Evolutionary conservation across 2,329 filamentous ascomycete species (phyloP).

Genomic region (Ceratocystis smalleyi): DNA sequence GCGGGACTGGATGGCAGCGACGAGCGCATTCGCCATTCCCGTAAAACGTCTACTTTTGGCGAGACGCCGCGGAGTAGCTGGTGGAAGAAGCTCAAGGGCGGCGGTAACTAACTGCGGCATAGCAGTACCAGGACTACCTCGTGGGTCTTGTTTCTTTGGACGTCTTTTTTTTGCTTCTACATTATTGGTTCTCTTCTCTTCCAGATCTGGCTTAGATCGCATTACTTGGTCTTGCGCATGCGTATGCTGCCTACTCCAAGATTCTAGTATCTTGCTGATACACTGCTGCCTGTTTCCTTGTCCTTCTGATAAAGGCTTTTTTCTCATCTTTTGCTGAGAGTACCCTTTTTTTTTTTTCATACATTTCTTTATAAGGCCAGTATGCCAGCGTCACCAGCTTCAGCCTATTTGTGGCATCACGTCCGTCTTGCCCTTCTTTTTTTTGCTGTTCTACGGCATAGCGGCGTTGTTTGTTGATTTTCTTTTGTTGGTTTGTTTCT

Average conservation of each 20-base stretch:
- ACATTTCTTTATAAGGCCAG: background rate
- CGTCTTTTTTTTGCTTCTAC: background rate
- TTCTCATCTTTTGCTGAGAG: background rate
- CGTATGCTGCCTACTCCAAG: too few species aligned
- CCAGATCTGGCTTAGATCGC: background rate
- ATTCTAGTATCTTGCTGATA: too few species aligned
- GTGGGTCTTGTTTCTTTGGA: background rate
- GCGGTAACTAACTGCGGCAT: conserved; percentile 17
- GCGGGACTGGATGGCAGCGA: conserved; percentile 30
- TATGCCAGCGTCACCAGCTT: background rate
- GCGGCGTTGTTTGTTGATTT: background rate
- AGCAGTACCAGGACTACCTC: background rate
- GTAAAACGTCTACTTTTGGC: conserved; percentile 27
- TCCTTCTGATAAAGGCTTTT: too few species aligned
- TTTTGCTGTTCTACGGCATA: background rate
- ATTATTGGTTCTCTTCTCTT: background rate
- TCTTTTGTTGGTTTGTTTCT: background rate
- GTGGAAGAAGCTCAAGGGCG: conserved; percentile 42
- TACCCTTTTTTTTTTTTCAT: background rate
- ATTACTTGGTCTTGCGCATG: conserved; percentile 1
- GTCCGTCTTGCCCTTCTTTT: background rate
- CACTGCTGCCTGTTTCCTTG: too few species aligned
- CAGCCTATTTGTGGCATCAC: background rate
- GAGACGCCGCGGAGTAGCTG: conserved; percentile 38
- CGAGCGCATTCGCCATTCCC: conserved; percentile 28